Percentiles rank a stretch among this genome's conserved stretches.
Evolutionary conservation across 495 filamentous ascomycete genomes (phyloP).

Genomic region (Echria macrotheca): DNA sequence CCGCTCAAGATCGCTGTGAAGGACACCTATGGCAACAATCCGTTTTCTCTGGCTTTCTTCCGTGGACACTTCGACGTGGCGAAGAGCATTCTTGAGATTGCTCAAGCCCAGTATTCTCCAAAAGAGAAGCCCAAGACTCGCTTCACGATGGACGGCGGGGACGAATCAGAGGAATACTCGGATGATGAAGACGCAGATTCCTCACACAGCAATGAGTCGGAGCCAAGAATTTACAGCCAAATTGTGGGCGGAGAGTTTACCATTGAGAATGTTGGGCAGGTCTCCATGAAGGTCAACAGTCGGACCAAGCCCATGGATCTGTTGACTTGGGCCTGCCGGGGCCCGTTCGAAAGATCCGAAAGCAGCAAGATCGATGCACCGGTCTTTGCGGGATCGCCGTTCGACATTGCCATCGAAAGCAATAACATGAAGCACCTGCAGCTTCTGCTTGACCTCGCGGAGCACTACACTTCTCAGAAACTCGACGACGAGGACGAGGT

Average conservation of each 20-base stretch:
- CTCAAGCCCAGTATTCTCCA: slow-evolving; percentile 56
- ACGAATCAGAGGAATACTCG: slow-evolving; percentile 25
- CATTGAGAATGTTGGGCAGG: slow-evolving; percentile 63
- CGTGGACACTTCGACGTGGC: slow-evolving; percentile 57
- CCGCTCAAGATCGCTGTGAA: slow-evolving; percentile 57
- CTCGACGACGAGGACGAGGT: slow-evolving; percentile 22
- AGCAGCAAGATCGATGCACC: too few relatives aligned
- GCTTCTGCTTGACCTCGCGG: slow-evolving; percentile 33
- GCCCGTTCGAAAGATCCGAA: slow-evolving; percentile 6
- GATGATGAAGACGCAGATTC: slow-evolving; percentile 11
- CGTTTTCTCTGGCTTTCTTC: slow-evolving; percentile 61
- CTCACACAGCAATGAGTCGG: slow-evolving; percentile 12
- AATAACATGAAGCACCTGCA: slow-evolving; percentile 31
- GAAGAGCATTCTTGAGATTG: slow-evolving; percentile 60
- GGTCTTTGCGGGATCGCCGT: slow-evolving; percentile 19
- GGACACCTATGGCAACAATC: slow-evolving; percentile 39
- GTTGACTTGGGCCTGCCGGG: slow-evolving; percentile 29
- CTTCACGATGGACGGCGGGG: slow-evolving; percentile 42
- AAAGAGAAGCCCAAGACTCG: slow-evolving; percentile 36
- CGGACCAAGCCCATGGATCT: slow-evolving; percentile 43
- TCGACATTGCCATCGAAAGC: slow-evolving; percentile 30
- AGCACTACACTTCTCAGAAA: slow-evolving; percentile 22
- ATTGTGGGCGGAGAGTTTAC: slow-evolving; percentile 60
- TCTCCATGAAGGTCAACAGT: slow-evolving; percentile 58
- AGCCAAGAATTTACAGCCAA: slow-evolving; percentile 44